phyloP scores from a whole-genome alignment of 495 filamentous ascomycete genomes.

The Emericellopsis terricola region DNA sequence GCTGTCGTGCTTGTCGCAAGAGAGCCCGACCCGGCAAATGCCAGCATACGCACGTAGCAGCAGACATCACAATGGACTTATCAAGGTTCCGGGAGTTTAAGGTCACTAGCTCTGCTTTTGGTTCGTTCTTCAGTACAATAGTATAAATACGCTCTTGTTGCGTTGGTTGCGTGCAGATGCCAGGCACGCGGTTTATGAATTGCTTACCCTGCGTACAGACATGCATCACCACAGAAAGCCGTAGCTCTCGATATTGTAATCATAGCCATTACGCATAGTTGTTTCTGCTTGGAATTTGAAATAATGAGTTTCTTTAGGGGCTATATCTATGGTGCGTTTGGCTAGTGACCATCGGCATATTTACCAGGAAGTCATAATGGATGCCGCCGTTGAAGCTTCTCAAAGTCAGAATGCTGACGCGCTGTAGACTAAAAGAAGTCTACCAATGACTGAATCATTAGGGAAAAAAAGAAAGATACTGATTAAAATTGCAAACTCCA shows the following conservation, averaged over 20 bases:
- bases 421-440: background rate
- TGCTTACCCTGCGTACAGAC: too few relatives aligned
- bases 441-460: background rate
- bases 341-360: background rate
- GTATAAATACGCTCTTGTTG: background rate
- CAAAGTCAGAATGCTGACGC: background rate
- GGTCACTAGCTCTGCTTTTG: background rate
- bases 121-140: background rate
- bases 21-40: too few relatives aligned
- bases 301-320: too few relatives aligned
- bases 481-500: background rate
- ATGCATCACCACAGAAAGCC: too few relatives aligned
- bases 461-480: background rate
- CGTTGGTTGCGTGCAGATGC: too few relatives aligned
- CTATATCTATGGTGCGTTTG: too few relatives aligned
- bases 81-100: background rate
- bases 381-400: background rate
- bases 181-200: too few relatives aligned
- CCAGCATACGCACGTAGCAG: too few relatives aligned
- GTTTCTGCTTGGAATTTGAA: too few relatives aligned
- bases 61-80: background rate
- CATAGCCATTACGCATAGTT: too few relatives aligned
- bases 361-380: background rate
- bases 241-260: too few relatives aligned
- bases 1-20: background rate